Conservation (phyloP, 2,329 filamentous ascomycete species). For the Alternaria postmessia region DNA sequence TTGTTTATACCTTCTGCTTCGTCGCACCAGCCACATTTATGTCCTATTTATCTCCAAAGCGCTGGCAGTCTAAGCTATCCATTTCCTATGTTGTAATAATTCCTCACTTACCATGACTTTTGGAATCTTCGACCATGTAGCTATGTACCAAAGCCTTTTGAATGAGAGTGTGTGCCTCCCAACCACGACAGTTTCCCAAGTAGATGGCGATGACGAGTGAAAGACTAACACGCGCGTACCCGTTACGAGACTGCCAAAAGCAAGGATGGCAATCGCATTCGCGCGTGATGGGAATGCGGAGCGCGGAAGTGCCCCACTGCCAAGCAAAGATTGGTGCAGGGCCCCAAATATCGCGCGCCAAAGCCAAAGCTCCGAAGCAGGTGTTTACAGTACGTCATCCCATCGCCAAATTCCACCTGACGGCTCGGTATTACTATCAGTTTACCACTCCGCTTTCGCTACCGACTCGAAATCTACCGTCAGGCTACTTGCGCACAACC, state of each 20-base stretch:
- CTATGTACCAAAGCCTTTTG: slow-evolving; percentile 3
- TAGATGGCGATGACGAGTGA: background rate
- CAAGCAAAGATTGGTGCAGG: slow-evolving; percentile 14
- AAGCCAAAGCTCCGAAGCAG: slow-evolving; percentile 15
- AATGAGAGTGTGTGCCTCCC: slow-evolving; percentile 3
- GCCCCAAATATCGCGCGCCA: slow-evolving; percentile 4
- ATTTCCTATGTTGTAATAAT: slow-evolving; percentile 14
- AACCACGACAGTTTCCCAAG: background rate
- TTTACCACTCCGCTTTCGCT: background rate
- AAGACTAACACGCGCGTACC: background rate
- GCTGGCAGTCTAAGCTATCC: slow-evolving; percentile 4
- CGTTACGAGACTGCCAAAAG: slow-evolving; percentile 3
- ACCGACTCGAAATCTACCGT: background rate
- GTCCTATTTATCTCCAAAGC: slow-evolving; percentile 1
- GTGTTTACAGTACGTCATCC: slow-evolving; percentile 29
- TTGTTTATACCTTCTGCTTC: slow-evolving; percentile 28
- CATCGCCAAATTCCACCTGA: background rate
- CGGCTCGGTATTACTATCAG: slow-evolving; percentile 1
- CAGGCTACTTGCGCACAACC: background rate
- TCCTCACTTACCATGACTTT: slow-evolving; percentile 6
- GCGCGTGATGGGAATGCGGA: slow-evolving; percentile 7
- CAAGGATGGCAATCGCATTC: slow-evolving; percentile 11
- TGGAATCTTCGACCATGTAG: slow-evolving; percentile 9
- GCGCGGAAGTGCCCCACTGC: slow-evolving; percentile 18
- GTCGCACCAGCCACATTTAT: slow-evolving; percentile 13